phyloP scores from a whole-genome alignment of 139 green algal genomes.

The Tetradesmus obliquus region DNA sequence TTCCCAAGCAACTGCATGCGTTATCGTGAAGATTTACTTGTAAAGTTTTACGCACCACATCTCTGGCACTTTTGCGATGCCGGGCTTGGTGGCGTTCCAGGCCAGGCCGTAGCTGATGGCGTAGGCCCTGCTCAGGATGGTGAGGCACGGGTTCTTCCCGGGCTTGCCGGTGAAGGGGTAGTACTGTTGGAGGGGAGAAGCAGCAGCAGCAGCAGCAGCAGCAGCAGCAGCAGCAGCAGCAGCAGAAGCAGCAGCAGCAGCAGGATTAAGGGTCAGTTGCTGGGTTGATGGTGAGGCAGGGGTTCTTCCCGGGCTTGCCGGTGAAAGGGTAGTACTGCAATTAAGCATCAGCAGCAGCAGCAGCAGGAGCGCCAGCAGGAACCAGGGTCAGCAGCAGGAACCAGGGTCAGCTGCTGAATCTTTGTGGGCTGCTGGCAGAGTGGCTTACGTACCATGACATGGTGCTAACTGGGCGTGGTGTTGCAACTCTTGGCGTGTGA shows the following conservation, averaged over 20 bases:
- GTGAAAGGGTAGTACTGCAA: not conserved
- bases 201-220: not conserved
- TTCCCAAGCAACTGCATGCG: too few species aligned
- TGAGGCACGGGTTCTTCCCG: constrained; percentile 11
- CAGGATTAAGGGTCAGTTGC: too few species aligned
- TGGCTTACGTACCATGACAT: too few species aligned
- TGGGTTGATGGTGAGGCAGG: constrained; percentile 11
- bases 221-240: too few species aligned
- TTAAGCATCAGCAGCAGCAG: not conserved
- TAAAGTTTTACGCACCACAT: constrained; percentile 4
- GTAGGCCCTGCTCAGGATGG: constrained; percentile 30
- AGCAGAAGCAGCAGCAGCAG: too few species aligned
- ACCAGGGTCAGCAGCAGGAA: too few species aligned
- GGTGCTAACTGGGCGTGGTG: too few species aligned
- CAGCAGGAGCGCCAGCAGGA: too few species aligned
- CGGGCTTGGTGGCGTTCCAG: not conserved
- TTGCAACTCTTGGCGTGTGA: not conserved
- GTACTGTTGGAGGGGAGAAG: not conserved
- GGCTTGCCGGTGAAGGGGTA: not conserved
- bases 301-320: not conserved
- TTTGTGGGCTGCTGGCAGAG: not conserved
- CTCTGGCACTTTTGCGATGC: not conserved
- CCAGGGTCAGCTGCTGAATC: too few species aligned
- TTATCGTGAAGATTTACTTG: too few species aligned
- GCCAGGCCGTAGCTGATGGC: not conserved